Evolutionary conservation across 352 stramenopile species (phyloP).

Genomic region (Globisporangium paroecandrum): DNA sequence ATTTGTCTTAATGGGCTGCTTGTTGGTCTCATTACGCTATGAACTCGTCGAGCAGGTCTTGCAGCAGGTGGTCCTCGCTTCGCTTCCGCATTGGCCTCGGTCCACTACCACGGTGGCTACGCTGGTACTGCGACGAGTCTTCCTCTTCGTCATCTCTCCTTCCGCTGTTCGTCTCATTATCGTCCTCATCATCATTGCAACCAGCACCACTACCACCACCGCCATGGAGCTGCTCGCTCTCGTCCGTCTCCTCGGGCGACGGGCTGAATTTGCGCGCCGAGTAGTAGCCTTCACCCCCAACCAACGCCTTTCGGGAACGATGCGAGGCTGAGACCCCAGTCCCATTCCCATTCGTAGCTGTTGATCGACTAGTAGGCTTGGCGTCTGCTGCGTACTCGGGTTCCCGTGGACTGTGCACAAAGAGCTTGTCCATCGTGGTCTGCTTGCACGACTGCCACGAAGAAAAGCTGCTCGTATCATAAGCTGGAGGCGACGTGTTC

Average conservation of each 20-base stretch:
- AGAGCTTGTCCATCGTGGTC: constrained; percentile 10
- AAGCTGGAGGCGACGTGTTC: constrained; percentile 5
- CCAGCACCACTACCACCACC: not conserved
- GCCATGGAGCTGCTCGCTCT: constrained; percentile 16
- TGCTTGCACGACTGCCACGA: constrained; percentile 12
- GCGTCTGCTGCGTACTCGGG: constrained; percentile 22
- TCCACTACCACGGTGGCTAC: not conserved
- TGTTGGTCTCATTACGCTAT: constrained; percentile 22
- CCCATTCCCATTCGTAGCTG: not conserved
- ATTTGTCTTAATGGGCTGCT: not conserved
- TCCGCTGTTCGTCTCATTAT: not conserved
- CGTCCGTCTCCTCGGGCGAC: constrained; percentile 34
- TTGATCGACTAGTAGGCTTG: constrained; percentile 13
- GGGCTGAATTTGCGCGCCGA: constrained; percentile 32
- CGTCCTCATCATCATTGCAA: constrained; percentile 18
- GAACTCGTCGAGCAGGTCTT: constrained; percentile 76
- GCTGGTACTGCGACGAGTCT: not conserved
- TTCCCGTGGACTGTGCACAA: constrained; percentile 10
- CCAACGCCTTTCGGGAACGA: constrained; percentile 1
- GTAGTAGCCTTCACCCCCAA: constrained; percentile 14
- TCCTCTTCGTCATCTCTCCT: not conserved
- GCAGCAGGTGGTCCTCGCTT: constrained; percentile 46
- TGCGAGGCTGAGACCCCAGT: not conserved
- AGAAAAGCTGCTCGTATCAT: not conserved
- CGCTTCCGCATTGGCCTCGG: constrained; percentile 5